A percentile compares a stretch with the other conserved stretches of the same genome.
phyloP scores from a whole-genome alignment of 768 basidiomycete genomes.

The Leccinum ochraceum region DNA sequence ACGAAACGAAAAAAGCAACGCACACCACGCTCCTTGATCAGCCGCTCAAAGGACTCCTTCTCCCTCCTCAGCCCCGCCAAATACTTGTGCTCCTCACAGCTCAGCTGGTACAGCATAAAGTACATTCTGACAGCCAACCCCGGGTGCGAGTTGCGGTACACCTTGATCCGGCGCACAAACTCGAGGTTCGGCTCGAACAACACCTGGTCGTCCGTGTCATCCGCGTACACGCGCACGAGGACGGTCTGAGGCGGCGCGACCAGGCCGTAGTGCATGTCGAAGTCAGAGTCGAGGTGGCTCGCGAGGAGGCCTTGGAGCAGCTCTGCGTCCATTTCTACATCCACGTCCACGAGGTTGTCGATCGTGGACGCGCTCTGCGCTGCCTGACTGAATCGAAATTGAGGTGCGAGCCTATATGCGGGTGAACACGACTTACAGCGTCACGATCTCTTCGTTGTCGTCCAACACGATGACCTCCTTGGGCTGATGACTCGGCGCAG shows the following conservation, averaged over 20 bases:
- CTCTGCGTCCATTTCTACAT: conserved; percentile 19
- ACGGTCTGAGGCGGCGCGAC: conserved; percentile 78
- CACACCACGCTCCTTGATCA: conserved; percentile 92
- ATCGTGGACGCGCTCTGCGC: conserved; percentile 12
- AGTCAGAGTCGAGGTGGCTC: conserved; percentile 51
- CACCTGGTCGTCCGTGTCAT: conserved; percentile 89
- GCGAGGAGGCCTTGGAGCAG: conserved; percentile 28
- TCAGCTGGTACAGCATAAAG: conserved; percentile 92
- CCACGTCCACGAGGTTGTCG: conserved; percentile 9
- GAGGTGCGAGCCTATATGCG: no score
- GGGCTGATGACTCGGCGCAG: conserved; percentile 6
- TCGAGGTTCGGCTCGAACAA: conserved; percentile 95
- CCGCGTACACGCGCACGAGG: conserved; percentile 83
- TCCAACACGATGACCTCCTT: conserved; percentile 19
- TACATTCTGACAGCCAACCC: conserved; percentile 87
- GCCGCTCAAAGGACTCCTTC: conserved; percentile 89
- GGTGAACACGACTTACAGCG: conserved; percentile 48
- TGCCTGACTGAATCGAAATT: conserved; percentile 20
- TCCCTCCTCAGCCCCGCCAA: conserved; percentile 85
- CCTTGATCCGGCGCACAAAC: conserved; percentile 91
- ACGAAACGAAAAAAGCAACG: conserved; percentile 33
- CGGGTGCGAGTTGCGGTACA: conserved; percentile 76
- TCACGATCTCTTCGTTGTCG: conserved; percentile 45
- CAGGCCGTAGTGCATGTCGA: conserved; percentile 79
- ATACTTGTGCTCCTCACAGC: conserved; percentile 95